Evolutionary conservation across 1,139 yeast genomes (phyloP), one percentile per base, ranked within the genome.

Genomic region (Nakaseomyces nivariensis): DNA sequence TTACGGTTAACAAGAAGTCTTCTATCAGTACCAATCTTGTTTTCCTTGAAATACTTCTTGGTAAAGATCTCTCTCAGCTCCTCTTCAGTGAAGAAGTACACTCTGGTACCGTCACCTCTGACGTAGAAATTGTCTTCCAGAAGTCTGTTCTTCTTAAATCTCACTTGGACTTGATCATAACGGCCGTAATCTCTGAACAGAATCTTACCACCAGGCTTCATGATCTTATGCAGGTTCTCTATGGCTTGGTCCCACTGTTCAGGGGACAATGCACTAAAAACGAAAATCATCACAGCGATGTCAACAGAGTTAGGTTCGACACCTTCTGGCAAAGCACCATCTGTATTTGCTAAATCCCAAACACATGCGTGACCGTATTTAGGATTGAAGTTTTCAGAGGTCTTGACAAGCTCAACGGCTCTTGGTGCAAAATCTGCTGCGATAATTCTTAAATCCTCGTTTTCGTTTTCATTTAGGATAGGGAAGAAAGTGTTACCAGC

Each of bases 401-500:
- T 67, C 55, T 77, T 78, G 29, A 92, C 96, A 51, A 92, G 70
- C 56, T 90, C 90, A 33, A 92, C 95, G 0, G 99, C 98, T 51
- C 85, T 84, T 53, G 83, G 81, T 52, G 94, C 85, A 67, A 85
- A 92, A 67, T 92, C 99, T 51, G 92, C 95, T 1, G 96, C 98
- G 52, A 80, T 78, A 10, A 92, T 78, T 58, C 72, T 76, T 51
- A 92, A 72, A 36, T 81, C 71, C n/a, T 83, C 81, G 69, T 92
- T 92, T 65, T 84, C 74, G 66, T 92, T 92, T 59, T 85, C 89
- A 50, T 76, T 76, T 52, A 92, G 72, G 31, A 92, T 83, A 1
- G 98, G 98, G 67, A 85, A 92, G 69, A 92, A 77, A 0, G 98
- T 92, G 66, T 94, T 94, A 11, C 99, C 99, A 3, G 97, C 98